Evolutionary conservation across 768 basidiomycete genomes (phyloP), one percentile per base, ranked within the genome.

Genomic region (Suillus ampliporus): DNA sequence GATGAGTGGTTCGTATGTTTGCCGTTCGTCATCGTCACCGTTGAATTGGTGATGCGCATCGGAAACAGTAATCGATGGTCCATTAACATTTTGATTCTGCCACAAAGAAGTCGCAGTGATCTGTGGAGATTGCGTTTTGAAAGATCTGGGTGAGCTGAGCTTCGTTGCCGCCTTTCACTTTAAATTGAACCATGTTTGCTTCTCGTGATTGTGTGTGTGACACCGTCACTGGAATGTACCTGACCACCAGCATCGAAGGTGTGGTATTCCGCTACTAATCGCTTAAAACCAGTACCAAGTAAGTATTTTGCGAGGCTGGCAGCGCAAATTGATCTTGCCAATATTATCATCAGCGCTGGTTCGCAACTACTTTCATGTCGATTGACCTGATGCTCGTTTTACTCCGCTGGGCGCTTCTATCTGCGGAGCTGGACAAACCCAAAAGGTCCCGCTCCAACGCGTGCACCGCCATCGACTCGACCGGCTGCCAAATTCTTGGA

Each of bases 111-210:
- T 23, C 2, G 51, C 7, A 38, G 23, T 52, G 58, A 46, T 50
- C 34, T 60, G 41, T 31, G 58, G 21, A 60, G 59, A 60, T 60
- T 60, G 35, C 52, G 47, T 60, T 57, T 53, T 28, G 38, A 57
- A 34, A 26, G 53, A 60, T 60, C 35, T 38, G 59, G 47, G 35
- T 37, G 26, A 54, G 59, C 28, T 10, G 58, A 57, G n/a, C 35
- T 56, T 58, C 44, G 28, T 58, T 46, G 11, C 54, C 37, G 23
- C 54, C 37, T 56, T 56, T 14, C 19, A 13, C 23, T 14, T 53
- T 34, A 53, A 35, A 53, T 53, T 53, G 52, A 35, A 35, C 34
- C 21, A 53, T 54, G 21, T 54, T 38, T 38, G 34, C 54, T 40
- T 40, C 54, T 40, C 23, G 23, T 53, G 46, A 47, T 23, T 47